phyloP scores from a whole-genome alignment of 1,139 yeast genomes.

The Magnusiomyces tetraspermus region DNA sequence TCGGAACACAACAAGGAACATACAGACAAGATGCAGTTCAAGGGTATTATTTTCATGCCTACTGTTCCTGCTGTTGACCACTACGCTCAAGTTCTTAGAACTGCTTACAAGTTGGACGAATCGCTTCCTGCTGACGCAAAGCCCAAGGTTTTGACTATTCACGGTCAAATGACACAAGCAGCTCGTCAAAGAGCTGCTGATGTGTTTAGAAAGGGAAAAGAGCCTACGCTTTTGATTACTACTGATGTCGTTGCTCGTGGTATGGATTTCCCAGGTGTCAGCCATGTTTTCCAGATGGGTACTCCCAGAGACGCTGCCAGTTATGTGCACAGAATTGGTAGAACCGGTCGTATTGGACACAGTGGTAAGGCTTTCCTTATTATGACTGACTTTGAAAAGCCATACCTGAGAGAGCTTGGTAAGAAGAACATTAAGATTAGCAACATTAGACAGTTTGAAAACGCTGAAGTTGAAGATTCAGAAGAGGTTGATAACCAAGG shows the following conservation, averaged over 20 bases:
- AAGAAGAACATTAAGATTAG: slow-evolving; percentile 19
- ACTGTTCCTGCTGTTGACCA: slow-evolving; percentile 63
- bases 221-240: slow-evolving; percentile 56
- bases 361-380: slow-evolving; percentile 43
- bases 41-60: slow-evolving; percentile 75
- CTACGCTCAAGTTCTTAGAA: slow-evolving; percentile 34
- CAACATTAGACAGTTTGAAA: slow-evolving; percentile 10
- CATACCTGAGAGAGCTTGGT: slow-evolving; percentile 20
- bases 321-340: slow-evolving; percentile 87
- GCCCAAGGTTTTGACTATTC: slow-evolving; percentile 35
- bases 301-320: slow-evolving; percentile 66
- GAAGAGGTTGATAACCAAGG: slow-evolving; percentile 5
- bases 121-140: slow-evolving; percentile 15
- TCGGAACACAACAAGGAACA: slow-evolving; percentile 26
- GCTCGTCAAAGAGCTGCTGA: slow-evolving; percentile 52
- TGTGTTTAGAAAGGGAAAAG: slow-evolving; percentile 41
- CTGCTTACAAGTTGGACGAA: slow-evolving; percentile 12
- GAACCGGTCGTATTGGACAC: slow-evolving; percentile 92
- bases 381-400: slow-evolving; percentile 23
- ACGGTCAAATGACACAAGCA: slow-evolving; percentile 64
- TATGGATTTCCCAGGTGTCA: slow-evolving; percentile 80
- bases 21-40: slow-evolving; percentile 38
- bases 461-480: not conserved
- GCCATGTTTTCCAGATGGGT: slow-evolving; percentile 72
- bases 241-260: slow-evolving; percentile 97